Evolutionary conservation across 2,329 filamentous ascomycete genomes (phyloP), one percentile per base, ranked within the genome.

Genomic region (Penicillium crustosum): DNA sequence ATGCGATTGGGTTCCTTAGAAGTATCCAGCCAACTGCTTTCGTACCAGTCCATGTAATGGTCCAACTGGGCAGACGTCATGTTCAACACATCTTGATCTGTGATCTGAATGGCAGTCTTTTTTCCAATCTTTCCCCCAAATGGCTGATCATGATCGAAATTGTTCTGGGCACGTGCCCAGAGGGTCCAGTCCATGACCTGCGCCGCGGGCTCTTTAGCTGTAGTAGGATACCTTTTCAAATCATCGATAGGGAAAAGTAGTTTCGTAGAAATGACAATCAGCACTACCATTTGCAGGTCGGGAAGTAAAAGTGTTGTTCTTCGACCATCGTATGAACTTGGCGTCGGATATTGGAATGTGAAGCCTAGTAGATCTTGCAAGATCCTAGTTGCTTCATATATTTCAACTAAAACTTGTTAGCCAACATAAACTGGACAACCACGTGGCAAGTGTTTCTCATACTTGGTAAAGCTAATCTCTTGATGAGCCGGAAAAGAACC

Each of bases 1-100:
- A 79, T 66, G 36, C 72, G 72, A 55, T 74, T 69, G 6, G 68
- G 62, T 7, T 62, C 64, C 63, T 48, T 63, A 51, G 52, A 57
- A 15, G 43, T 68, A 51, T 76, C 72, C 36, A 78, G 63, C 79
- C 86, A 90, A 44, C 82, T 88, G 57, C 81, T 80, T 68, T 90
- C 86, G 70, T 89, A 93, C 86, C 89, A 94, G 72, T 91, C 85
- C 73, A 95, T 80, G 68, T 92, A 93, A 58, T 89, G 83, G 66
- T 93, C 89, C 38, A 93, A 76, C 61, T 89, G 82, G 23, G 81
- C 75, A 6, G 80, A 75, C 3, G 77, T 79, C 84, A 93, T 87
- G 1, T 77, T 71, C 41, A 87, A 80, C 9, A 90, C 82, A 64
- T 91, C 83, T 4, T 78, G 75, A 55, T 89, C 86, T 6, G 79